Base-by-base conservation (phyloP, 2,329 filamentous ascomycete genomes). In the Parastagonospora avenae region DNA sequence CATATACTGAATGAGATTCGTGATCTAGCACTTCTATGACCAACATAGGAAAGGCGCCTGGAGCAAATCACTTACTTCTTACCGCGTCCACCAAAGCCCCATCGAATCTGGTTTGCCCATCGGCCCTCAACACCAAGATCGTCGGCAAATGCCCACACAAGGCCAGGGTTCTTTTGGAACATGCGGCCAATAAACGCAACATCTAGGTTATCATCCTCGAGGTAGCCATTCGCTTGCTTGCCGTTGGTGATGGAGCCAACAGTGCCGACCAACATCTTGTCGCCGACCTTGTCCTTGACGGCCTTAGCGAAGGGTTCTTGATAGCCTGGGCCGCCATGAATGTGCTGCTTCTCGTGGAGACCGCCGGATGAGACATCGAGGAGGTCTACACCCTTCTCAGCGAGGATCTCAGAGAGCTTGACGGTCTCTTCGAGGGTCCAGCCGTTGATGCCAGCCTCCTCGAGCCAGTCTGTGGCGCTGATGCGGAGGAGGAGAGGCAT, bases 331-430 rank as follows among this genome's bases (percentile, higher is more conserved):
- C 83, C 81, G 10, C 80, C 64, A 15, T 79, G 76, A 57, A 91
- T 84, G 68, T 85, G 78, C 67, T 89, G 86, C 38, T 74, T 70
- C 31, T 78, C 73, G 68, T 85, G 82, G 68, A 90, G 89, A 33
- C 90, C 92, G 30, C 86, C 91, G 1, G 86, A 87, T 62, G 87
- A 91, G 50, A 96, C 85, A 70, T 97, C 92, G 28, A 96, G 80
- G 12, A 96, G 77, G 70, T 97, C 92, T 37, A 96, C 82, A 28
- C 92, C 92, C 10, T 81, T 78, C 0, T 82, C 83, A 0, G 90
- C 88, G 1, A 97, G 82, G 8, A 88, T 77, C 67, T 79, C 69
- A 0, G 89, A 87, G 1, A 94, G 80, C 42, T 78, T 77, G 28
- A 85, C 78, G 0, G 85, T 86, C 47, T 93, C 81, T 12, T 85